These are phyloP conservation scores for Fusarium sp. DNA, from an alignment of 2,329 filamentous ascomycete genomes.

Conservation along the genomic window DNA sequence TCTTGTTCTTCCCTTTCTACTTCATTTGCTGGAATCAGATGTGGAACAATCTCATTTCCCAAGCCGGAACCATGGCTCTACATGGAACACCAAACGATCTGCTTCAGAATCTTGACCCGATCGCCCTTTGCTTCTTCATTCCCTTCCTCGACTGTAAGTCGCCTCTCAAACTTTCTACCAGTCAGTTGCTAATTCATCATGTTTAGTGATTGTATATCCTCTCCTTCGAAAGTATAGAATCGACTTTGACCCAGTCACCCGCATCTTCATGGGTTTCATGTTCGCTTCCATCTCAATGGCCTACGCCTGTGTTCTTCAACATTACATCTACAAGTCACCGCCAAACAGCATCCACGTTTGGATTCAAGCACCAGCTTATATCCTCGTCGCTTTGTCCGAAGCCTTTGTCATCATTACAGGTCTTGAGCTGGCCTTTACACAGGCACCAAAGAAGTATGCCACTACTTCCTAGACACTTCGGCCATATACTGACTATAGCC, in stretches of 20 bases:
- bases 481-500: not conserved
- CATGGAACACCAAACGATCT: slow-evolving; percentile 3
- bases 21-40: slow-evolving; percentile 14
- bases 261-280: slow-evolving; percentile 11
- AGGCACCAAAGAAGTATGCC: slow-evolving; percentile 1
- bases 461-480: accelerated
- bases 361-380: not conserved
- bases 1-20: slow-evolving; percentile 8
- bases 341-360: slow-evolving; percentile 5
- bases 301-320: not conserved
- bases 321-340: slow-evolving; percentile 2
- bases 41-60: slow-evolving; percentile 9
- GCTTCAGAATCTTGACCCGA: not conserved
- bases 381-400: not conserved
- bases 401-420: slow-evolving; percentile 3
- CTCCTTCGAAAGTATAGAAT: not conserved
- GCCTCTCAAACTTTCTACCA: accelerated
- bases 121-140: slow-evolving; percentile 6
- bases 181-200: accelerated
- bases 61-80: slow-evolving; percentile 4
- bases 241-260: not conserved
- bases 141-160: slow-evolving; percentile 2
- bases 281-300: slow-evolving; percentile 5
- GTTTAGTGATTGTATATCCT: not conserved
- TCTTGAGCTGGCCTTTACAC: slow-evolving; percentile 1